Conservation (phyloP, 345 rosid species). For the Rhizophora apiculata region DNA sequence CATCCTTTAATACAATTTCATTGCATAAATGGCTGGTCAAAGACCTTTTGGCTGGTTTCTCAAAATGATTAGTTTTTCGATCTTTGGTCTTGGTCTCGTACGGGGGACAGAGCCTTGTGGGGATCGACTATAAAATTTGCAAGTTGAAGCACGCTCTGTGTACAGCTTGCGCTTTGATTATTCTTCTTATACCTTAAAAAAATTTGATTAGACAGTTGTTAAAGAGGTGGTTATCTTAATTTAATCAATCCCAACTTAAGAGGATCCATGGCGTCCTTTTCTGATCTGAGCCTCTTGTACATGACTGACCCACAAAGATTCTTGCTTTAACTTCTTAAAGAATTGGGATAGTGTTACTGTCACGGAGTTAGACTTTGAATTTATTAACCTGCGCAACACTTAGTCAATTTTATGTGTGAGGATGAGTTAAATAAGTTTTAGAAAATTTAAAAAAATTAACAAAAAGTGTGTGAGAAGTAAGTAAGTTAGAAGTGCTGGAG, state of each 20-base stretch:
- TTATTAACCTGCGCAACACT: no score
- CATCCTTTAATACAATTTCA: neutral
- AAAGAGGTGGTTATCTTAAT: neutral
- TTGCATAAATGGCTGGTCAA: neutral
- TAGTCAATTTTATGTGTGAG: no score
- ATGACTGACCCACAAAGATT: neutral
- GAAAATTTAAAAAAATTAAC: no score
- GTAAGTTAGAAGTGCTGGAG: no score
- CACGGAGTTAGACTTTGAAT: no score
- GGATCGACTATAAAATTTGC: conserved; percentile 9
- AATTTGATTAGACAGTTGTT: neutral
- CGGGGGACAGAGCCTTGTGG: conserved; percentile 23
- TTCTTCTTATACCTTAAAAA: no score
- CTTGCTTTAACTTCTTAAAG: neutral
- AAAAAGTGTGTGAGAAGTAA: no score
- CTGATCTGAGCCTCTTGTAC: neutral
- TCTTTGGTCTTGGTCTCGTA: conserved; percentile 7
- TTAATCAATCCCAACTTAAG: neutral
- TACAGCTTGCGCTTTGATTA: neutral
- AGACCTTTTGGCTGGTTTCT: neutral
- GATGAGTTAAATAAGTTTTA: no score
- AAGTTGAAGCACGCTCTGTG: conserved; percentile 19
- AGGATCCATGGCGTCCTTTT: neutral
- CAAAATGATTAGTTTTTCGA: neutral
- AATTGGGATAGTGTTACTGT: no score